Percentiles rank a stretch among this genome's conserved stretches.
Conservation (phyloP, 2,329 filamentous ascomycete species). For the Coniochaeta sp. region DNA sequence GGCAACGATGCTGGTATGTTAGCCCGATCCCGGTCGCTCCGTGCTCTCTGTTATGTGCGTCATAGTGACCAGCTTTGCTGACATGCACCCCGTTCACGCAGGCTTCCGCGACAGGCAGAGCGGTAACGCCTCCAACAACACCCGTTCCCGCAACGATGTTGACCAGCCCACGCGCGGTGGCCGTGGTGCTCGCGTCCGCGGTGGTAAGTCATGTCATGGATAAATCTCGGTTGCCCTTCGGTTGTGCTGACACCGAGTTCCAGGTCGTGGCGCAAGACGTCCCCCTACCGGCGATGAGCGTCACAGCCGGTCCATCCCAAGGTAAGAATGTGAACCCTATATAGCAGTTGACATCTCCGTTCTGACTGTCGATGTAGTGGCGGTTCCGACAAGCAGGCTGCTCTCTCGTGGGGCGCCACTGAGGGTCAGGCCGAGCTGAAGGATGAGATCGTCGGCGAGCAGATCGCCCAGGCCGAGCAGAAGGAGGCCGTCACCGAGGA, state of each 20-base stretch:
- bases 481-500: slow-evolving; percentile 53
- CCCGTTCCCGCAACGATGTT: slow-evolving; percentile 47
- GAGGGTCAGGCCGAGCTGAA: slow-evolving; percentile 78
- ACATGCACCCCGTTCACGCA: slow-evolving; percentile 27
- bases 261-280: slow-evolving; percentile 46
- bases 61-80: slow-evolving; percentile 6
- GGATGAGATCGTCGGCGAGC: slow-evolving; percentile 87
- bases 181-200: slow-evolving; percentile 55
- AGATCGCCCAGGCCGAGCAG: slow-evolving; percentile 78
- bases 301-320: slow-evolving; percentile 38
- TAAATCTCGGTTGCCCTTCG: not conserved
- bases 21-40: slow-evolving; percentile 1
- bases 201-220: slow-evolving; percentile 35
- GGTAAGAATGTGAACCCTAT: slow-evolving; percentile 29
- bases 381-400: slow-evolving; percentile 79
- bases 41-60: not conserved
- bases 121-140: slow-evolving; percentile 75
- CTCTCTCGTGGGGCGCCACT: slow-evolving; percentile 80
- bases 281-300: slow-evolving; percentile 49
- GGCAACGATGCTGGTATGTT: slow-evolving; percentile 82
- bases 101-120: slow-evolving; percentile 85
- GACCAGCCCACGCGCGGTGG: slow-evolving; percentile 55
- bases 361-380: slow-evolving; percentile 29
- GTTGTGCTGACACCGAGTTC: not conserved
- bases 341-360: not conserved